A percentile compares a stretch with the other conserved stretches of the same genome.
phyloP scores from a whole-genome alignment of 306 rosid genomes.

The Vigna reflexopilosa region DNA sequence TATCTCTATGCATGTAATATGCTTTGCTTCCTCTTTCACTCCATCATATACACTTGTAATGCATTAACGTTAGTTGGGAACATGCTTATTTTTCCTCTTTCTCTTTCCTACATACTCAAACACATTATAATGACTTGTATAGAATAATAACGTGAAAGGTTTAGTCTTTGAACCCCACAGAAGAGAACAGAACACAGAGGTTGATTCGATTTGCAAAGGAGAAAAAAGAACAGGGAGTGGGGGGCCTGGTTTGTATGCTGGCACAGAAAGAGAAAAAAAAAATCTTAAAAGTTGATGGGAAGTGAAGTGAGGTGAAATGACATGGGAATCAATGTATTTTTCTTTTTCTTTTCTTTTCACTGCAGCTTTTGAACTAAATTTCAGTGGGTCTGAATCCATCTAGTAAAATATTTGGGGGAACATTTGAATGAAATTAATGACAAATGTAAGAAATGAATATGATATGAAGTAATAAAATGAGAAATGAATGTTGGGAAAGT shows the following conservation, averaged over 20 bases:
- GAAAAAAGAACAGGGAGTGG: neutral
- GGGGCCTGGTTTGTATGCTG: neutral
- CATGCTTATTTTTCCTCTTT: slow-evolving; percentile 15
- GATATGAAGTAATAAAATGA: no score
- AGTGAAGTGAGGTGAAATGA: slow-evolving; percentile 45
- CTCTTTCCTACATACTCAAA: neutral
- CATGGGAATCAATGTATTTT: slow-evolving; percentile 34
- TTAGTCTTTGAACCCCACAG: slow-evolving; percentile 8
- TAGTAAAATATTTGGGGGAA: neutral
- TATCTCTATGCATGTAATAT: neutral
- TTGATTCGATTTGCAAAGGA: slow-evolving; percentile 32
- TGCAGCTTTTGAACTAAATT: slow-evolving; percentile 31
- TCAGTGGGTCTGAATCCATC: slow-evolving; percentile 18
- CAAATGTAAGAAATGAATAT: neutral
- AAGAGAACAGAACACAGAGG: neutral
- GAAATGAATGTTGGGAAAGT: no score
- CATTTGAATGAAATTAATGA: neutral
- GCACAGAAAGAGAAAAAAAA: neutral
- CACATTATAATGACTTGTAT: neutral
- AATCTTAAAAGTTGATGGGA: slow-evolving; percentile 34
- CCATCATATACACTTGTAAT: no score
- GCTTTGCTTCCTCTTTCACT: no score
- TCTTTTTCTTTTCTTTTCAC: neutral
- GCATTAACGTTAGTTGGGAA: no score
- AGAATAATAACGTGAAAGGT: neutral